Conservation (phyloP, 2,329 filamentous ascomycete genomes). For the Fusarium tuaranense region DNA sequence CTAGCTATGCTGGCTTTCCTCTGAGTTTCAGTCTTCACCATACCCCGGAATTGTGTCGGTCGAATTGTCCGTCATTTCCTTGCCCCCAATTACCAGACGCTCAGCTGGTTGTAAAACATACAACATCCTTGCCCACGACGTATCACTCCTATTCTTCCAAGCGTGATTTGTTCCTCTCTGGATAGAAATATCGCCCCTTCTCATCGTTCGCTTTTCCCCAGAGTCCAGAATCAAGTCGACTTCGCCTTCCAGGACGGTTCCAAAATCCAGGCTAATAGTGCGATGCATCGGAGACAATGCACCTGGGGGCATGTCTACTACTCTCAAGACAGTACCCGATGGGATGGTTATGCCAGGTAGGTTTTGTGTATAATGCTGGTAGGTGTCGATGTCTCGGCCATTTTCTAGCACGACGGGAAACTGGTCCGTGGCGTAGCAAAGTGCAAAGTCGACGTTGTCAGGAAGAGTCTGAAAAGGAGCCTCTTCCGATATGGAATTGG, state of each 20-base stretch:
- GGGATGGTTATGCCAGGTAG: constrained; percentile 6
- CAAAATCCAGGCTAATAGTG: constrained; percentile 3
- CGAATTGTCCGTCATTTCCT: neutral
- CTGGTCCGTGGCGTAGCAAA: constrained; percentile 8
- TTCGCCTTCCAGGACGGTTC: neutral
- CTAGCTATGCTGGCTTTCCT: neutral
- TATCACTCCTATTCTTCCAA: neutral
- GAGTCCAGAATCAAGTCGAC: constrained; percentile 2
- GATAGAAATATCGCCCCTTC: neutral
- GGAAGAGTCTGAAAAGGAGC: neutral
- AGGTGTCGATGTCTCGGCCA: neutral
- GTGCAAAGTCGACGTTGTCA: constrained; percentile 3
- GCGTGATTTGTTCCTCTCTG: constrained; percentile 3
- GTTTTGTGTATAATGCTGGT: constrained; percentile 1
- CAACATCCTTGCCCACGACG: neutral
- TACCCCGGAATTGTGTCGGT: neutral
- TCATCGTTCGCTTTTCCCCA: neutral
- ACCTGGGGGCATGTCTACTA: constrained; percentile 2
- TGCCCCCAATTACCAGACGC: neutral
- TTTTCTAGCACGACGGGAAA: neutral
- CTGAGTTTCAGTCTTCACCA: neutral
- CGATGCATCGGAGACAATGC: constrained; percentile 2
- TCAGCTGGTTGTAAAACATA: neutral
- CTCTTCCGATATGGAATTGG: neutral
- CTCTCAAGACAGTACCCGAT: neutral